Base-by-base conservation (phyloP, 768 basidiomycete species). In the Tephrocybe sp. region DNA sequence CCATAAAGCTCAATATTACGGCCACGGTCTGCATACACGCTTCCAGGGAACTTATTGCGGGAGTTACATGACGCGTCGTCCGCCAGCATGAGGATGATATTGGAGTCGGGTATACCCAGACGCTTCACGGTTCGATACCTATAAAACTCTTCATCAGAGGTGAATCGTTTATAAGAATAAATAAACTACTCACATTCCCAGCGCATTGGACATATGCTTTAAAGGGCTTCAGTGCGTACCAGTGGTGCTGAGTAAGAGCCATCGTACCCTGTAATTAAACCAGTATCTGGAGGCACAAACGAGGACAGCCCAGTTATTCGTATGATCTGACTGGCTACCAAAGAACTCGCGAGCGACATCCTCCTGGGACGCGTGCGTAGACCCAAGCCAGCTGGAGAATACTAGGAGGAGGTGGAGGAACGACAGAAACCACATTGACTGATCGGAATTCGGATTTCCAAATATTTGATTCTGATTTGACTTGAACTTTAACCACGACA, bases 91-190 rank as follows among this genome's bases (percentile, higher is more conserved):
- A 99, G 85, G 68, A 99, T 96, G 66, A 99, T 98, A 60, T 98
- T 95, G 10, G 92, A 94, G 72, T 99, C 97, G 16, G 97, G 96
- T 52, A 99, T 97, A 12, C 97, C 97, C 9, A 99, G 82, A 6
- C 95, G 87, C 65, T 99, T 98, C 48, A 99, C 93, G 1, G 96
- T 98, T 51, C 97, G 91, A 65, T 98, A 98, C 92, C 92, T 94
- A 55, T 10, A 33, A 35, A 14, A 46, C 26, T 46, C 48, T 22
- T 54, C n/a, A 47, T 50, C 41, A 44, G 40, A 16, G 38, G 20
- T 10, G 5, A 36, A 23, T 20, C 20, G 48, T 39, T 43, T 14
- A 22, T 23, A 5, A 8, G 10, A 6, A 23, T 33, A 10, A 26
- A 26, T 12, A 3, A 13, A 17, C 8, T n/a, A 8, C 79, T 60